Conservation (phyloP, 1,284 basidiomycete genomes). For the Wallemia ichthyophaga region DNA sequence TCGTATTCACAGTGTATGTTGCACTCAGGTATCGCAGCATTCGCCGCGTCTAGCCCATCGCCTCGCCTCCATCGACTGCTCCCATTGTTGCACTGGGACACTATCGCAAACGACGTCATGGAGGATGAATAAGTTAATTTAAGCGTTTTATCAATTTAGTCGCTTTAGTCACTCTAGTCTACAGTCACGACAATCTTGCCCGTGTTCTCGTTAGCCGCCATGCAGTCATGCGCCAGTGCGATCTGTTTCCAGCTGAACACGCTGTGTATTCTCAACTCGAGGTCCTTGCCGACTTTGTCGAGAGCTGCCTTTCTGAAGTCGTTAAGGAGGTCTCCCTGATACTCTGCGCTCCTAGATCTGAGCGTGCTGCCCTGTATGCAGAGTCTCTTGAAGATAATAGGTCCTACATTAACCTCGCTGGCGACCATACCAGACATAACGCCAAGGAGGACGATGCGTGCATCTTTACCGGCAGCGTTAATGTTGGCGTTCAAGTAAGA, state of each 20-base stretch:
- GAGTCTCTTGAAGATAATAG: slow-evolving; percentile 56
- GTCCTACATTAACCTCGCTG: slow-evolving; percentile 29
- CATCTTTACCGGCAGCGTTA: slow-evolving; percentile 40
- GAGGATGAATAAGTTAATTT: no score
- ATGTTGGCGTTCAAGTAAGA: slow-evolving; percentile 63
- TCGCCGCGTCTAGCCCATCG: no score
- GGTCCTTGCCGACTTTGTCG: slow-evolving; percentile 26
- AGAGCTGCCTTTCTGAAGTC: slow-evolving; percentile 30
- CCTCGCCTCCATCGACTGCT: no score
- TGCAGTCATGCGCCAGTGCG: slow-evolving; percentile 50
- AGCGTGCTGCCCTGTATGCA: slow-evolving; percentile 69
- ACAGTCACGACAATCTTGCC: slow-evolving; percentile 19
- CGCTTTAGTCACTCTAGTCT: no score
- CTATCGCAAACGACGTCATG: no score
- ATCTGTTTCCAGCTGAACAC: slow-evolving; percentile 60
- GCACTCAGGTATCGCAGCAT: no score
- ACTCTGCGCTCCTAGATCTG: slow-evolving; percentile 40
- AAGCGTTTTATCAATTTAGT: no score
- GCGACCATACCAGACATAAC: slow-evolving; percentile 29
- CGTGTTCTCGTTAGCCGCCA: slow-evolving; percentile 49
- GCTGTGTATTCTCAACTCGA: slow-evolving; percentile 13
- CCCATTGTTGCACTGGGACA: no score
- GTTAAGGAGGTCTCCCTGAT: slow-evolving; percentile 46
- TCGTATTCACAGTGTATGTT: no score
- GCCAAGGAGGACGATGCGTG: slow-evolving; percentile 25